These are phyloP conservation scores for Fennellomyces sp. DNA, from an alignment of 371 early-diverging fungal species.

Conservation along the genomic window DNA sequence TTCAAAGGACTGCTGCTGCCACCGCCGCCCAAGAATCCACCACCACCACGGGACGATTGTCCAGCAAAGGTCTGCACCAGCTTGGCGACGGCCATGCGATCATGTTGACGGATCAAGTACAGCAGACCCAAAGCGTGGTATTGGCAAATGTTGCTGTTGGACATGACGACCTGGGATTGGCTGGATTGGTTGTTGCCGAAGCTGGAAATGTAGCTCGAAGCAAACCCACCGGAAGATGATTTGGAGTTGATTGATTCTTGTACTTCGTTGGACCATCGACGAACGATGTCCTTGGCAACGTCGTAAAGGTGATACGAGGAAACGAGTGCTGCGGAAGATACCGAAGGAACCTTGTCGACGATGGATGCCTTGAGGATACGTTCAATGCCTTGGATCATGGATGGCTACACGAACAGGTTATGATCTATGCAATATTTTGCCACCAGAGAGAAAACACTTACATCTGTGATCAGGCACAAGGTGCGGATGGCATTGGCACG, in stretches of 20 bases:
- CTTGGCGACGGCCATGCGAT: conserved; percentile 97
- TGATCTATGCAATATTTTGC: too few species aligned
- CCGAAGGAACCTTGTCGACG: conserved; percentile 91
- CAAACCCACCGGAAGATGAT: conserved; percentile 49
- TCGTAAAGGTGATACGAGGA: conserved; percentile 87
- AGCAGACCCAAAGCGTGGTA: conserved; percentile 97
- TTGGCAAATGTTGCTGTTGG: conserved; percentile 81
- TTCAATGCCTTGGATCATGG: conserved; percentile 95
- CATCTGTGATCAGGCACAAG: conserved; percentile 93
- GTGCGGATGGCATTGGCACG: conserved; percentile 97
- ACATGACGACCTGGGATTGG: conserved; percentile 50
- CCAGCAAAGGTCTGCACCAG: conserved; percentile 87
- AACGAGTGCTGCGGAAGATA: conserved; percentile 93
- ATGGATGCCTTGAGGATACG: conserved; percentile 96
- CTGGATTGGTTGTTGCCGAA: conserved; percentile 46
- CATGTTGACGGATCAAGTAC: conserved; percentile 94
- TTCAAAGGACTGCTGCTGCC: conserved; percentile 57
- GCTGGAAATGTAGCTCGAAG: conserved; percentile 60
- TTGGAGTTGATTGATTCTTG: conserved; percentile 87
- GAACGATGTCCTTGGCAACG: conserved; percentile 81
- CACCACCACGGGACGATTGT: conserved; percentile 35
- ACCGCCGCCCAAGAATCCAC: conserved; percentile 49
- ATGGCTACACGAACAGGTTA: conserved; percentile 54
- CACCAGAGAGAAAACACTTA: too few species aligned
- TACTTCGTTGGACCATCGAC: conserved; percentile 90